These are phyloP conservation scores for Coemansia sp. DNA, from an alignment of 371 early-diverging fungal genomes.

Conservation along the genomic window DNA sequence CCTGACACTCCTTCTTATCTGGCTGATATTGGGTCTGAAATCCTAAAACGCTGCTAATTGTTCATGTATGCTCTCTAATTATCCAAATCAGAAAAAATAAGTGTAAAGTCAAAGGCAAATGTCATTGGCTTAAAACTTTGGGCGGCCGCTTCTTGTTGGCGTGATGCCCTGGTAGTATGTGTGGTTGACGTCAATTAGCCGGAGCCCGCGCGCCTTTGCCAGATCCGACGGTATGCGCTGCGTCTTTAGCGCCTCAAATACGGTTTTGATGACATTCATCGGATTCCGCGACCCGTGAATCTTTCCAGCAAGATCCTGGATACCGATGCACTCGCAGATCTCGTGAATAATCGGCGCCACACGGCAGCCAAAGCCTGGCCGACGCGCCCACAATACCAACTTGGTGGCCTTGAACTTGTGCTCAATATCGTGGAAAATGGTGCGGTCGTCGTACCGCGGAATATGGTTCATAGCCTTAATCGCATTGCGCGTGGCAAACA, in stretches of 20 bases:
- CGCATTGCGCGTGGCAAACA: constrained; percentile 87
- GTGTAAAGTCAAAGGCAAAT: not conserved
- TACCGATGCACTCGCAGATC: constrained; percentile 90
- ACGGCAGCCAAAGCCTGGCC: constrained; percentile 94
- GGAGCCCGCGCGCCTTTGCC: constrained; percentile 86
- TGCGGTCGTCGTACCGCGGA: constrained; percentile 91
- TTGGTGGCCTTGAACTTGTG: constrained; percentile 88
- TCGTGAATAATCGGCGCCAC: constrained; percentile 93
- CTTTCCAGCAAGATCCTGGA: constrained; percentile 90
- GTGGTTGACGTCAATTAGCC: constrained; percentile 85
- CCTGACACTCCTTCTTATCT: not conserved
- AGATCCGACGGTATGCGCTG: constrained; percentile 87
- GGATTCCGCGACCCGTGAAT: constrained; percentile 90
- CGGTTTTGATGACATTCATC: constrained; percentile 96
- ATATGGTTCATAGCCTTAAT: constrained; percentile 81
- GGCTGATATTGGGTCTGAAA: not conserved
- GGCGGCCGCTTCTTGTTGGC: constrained; percentile 2
- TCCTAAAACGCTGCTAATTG: not conserved
- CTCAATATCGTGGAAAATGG: constrained; percentile 85
- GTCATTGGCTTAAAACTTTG: not conserved
- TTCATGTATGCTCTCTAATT: not conserved
- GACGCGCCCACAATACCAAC: constrained; percentile 78
- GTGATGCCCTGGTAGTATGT: constrained; percentile 65
- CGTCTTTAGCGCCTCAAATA: constrained; percentile 85
- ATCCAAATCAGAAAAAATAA: not conserved